A percentile compares a stretch with the other conserved stretches of the same genome.
phyloP scores from a whole-genome alignment of 306 rosid genomes.

The Corylus avellana region DNA sequence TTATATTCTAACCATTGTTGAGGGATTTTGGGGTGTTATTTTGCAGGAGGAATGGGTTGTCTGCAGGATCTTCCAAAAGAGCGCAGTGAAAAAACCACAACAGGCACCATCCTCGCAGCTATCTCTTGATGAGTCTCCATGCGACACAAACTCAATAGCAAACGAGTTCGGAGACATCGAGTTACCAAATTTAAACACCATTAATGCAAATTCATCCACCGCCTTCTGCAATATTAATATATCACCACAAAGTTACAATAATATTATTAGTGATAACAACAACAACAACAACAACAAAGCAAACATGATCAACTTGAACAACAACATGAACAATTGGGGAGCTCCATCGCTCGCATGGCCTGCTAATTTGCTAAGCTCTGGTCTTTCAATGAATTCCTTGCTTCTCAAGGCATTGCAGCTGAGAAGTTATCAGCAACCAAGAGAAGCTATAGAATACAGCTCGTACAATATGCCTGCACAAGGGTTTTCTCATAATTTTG shows the following conservation, averaged over 20 bases:
- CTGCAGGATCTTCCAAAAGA: conserved; percentile 88
- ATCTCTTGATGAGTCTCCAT: conserved; percentile 63
- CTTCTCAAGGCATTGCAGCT: conserved; percentile 91
- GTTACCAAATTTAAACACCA: conserved; percentile 46
- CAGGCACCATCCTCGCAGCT: conserved; percentile 56
- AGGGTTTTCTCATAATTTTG: conserved; percentile 39
- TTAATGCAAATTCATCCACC: conserved; percentile 42
- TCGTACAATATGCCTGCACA: conserved; percentile 33
- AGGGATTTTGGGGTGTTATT: background rate
- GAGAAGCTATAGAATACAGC: conserved; percentile 32
- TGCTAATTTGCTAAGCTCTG: conserved; percentile 51
- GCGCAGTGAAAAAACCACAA: conserved; percentile 59
- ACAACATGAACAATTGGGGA: conserved; percentile 61
- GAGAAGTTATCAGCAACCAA: conserved; percentile 51
- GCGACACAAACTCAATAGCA: conserved; percentile 61
- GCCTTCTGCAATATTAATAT: conserved; percentile 30
- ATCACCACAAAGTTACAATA: conserved; percentile 37
- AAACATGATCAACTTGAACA: conserved; percentile 49
- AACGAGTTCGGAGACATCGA: conserved; percentile 77
- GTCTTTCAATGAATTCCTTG: conserved; percentile 63
- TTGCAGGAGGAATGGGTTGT: conserved; percentile 93
- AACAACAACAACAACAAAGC: conserved; percentile 24
- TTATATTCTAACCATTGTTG: too few species aligned
- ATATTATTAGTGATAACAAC: background rate
- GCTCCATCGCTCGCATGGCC: conserved; percentile 62